phyloP scores from a whole-genome alignment of 1,139 yeast species.

The Debaryomyces nepalensis region DNA sequence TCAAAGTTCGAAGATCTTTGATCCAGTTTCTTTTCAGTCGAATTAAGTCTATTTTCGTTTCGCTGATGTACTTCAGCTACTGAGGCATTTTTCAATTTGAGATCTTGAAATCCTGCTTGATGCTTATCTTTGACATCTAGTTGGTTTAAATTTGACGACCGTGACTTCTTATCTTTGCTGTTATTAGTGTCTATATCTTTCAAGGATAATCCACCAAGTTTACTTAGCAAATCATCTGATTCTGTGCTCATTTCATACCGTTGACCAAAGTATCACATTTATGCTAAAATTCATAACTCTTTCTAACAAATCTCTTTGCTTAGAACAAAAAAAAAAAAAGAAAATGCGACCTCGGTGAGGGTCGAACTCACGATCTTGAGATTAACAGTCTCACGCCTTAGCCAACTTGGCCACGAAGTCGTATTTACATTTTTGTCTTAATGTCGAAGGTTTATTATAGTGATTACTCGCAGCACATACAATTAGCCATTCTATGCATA shows the following conservation, averaged over 20 bases:
- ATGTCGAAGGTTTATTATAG: background rate
- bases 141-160: background rate
- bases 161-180: background rate
- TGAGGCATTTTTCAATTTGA: background rate
- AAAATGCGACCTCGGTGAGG: slow-evolving; percentile 36
- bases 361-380: slow-evolving; percentile 49
- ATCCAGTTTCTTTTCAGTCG: too few species aligned
- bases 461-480: background rate
- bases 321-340: slow-evolving; percentile 2
- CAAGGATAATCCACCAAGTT: slow-evolving; percentile 1
- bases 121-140: background rate
- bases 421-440: slow-evolving; percentile 3
- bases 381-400: slow-evolving; percentile 51
- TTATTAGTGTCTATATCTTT: background rate
- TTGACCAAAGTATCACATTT: background rate
- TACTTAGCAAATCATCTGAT: background rate
- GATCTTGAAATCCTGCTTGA: background rate
- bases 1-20: too few species aligned
- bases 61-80: too few species aligned
- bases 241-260: background rate
- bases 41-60: too few species aligned
- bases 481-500: background rate
- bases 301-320: background rate
- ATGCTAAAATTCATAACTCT: background rate
- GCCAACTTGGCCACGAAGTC: slow-evolving; percentile 51